phyloP scores from a whole-genome alignment of 495 filamentous ascomycete genomes.

The Aspergillus ostianus region DNA sequence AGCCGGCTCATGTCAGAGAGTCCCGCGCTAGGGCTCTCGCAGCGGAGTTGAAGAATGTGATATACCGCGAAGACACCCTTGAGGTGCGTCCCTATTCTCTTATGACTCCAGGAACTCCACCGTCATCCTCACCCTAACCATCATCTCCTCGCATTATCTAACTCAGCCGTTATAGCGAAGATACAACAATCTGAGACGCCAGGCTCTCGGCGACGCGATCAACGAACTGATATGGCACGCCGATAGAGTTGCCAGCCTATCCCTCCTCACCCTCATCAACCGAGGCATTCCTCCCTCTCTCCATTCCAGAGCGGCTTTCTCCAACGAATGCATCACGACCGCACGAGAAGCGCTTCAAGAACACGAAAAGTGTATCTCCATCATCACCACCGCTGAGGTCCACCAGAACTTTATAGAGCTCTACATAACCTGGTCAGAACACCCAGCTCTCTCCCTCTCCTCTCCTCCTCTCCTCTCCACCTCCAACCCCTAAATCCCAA shows the following conservation, averaged over 20 bases:
- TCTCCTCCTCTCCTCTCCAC: background rate
- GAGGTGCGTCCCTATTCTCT: slow-evolving; percentile 8
- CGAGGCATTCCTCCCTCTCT: slow-evolving; percentile 11
- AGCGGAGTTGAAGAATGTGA: slow-evolving; percentile 10
- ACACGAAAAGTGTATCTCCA: slow-evolving; percentile 13
- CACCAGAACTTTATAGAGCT: slow-evolving; percentile 5
- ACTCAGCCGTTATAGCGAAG: background rate
- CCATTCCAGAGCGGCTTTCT: slow-evolving; percentile 10
- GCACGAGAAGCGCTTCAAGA: slow-evolving; percentile 14
- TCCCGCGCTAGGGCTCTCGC: slow-evolving; percentile 12
- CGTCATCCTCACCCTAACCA: background rate
- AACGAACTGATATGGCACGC: slow-evolving; percentile 12
- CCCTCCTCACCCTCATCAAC: slow-evolving; percentile 20
- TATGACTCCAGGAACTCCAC: background rate
- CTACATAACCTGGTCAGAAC: slow-evolving; percentile 16
- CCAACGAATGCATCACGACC: slow-evolving; percentile 15
- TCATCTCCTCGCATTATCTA: background rate
- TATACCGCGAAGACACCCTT: slow-evolving; percentile 8
- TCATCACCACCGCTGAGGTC: slow-evolving; percentile 6
- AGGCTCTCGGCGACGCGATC: slow-evolving; percentile 9
- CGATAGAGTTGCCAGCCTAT: slow-evolving; percentile 13
- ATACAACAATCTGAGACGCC: slow-evolving; percentile 10
- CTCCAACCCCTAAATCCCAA: background rate
- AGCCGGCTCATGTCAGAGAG: slow-evolving; percentile 9
- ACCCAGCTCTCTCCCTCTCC: background rate